Evolutionary conservation across 2,329 filamentous ascomycete species (phyloP), one percentile per base, ranked within the genome.

Genomic region (Fusarium redolens): DNA sequence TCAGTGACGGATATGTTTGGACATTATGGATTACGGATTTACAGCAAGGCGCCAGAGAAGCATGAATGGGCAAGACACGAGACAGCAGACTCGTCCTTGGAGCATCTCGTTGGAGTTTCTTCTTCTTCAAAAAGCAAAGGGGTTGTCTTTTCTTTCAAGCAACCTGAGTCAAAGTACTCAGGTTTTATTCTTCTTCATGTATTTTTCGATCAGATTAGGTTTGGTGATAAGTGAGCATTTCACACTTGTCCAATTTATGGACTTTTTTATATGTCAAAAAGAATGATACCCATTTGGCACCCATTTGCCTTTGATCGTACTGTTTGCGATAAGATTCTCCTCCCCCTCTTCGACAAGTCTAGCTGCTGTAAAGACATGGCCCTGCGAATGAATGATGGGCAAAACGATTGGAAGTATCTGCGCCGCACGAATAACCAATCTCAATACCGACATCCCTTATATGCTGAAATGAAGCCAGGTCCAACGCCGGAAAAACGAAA

Each of bases 381-480:
- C 71, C 58, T 61, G 70, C 60, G 57, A 75, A 70, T 59, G 75
- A 77, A 78, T 71, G 72, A 59, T 69, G 75, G 69, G 72, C 57
- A 67, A 71, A 76, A 75, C 68, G 73, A 77, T 69, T 71, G 71
- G 61, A 74, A 73, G 65, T 74, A 75, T 76, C 68, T 78, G 68
- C 75, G 71, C 73, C 72, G 68, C 73, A 69, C 64, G 65, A 76
- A 74, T 81, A 81, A 78, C 79, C 79, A 81, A 81, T 79, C 71
- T 79, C 70, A 75, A 75, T 68, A 76, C 66, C 65, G 66, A 74
- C 77, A 73, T 74, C 72, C 73, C 73, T 51, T 72, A 68, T 75
- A 75, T 77, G 76, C 78, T 74, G 68, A 79, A 80, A 76, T 72
- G 66, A 76, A 75, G 72, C 68, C 73, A 76, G 64, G 75, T 75